Conservation (phyloP, 2,329 filamentous ascomycete genomes). For the Xylaria sp. region DNA sequence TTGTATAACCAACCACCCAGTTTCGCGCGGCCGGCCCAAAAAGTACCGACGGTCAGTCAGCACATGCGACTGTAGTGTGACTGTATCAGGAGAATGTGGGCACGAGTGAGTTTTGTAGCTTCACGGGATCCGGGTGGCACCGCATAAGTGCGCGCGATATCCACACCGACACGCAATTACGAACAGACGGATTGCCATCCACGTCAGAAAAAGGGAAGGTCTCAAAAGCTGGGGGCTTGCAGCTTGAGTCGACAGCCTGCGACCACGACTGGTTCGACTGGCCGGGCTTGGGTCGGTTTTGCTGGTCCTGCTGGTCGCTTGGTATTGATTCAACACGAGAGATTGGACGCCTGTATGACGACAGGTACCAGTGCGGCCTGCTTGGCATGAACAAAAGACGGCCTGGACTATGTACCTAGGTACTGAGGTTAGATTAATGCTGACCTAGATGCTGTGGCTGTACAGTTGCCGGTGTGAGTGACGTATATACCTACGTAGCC, state of each 20-base stretch:
- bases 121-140: constrained; percentile 38
- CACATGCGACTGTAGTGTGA: constrained; percentile 30
- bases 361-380: background rate
- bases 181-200: constrained; percentile 48
- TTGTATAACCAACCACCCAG: constrained; percentile 31
- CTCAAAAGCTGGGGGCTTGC: constrained; percentile 41
- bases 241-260: constrained; percentile 25
- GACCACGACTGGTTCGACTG: constrained; percentile 6
- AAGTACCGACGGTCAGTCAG: constrained; percentile 26
- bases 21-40: constrained; percentile 20
- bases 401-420: background rate
- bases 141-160: constrained; percentile 35
- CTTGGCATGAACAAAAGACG: constrained; percentile 12
- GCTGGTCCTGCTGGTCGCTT: constrained; percentile 3
- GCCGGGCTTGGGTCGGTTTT: background rate
- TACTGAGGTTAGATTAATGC: constrained; percentile 15
- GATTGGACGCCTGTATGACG: constrained; percentile 21
- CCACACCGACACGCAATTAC: constrained; percentile 46
- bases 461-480: constrained; percentile 5
- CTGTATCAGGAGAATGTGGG: constrained; percentile 39
- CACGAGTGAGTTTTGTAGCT: constrained; percentile 49
- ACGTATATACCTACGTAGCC: constrained; percentile 3
- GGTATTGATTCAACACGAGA: constrained; percentile 29
- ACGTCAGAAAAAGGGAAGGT: constrained; percentile 46
- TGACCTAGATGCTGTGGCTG: constrained; percentile 23